Conservation (phyloP, 2,329 filamentous ascomycete genomes). For the Raffaelea arxii region DNA sequence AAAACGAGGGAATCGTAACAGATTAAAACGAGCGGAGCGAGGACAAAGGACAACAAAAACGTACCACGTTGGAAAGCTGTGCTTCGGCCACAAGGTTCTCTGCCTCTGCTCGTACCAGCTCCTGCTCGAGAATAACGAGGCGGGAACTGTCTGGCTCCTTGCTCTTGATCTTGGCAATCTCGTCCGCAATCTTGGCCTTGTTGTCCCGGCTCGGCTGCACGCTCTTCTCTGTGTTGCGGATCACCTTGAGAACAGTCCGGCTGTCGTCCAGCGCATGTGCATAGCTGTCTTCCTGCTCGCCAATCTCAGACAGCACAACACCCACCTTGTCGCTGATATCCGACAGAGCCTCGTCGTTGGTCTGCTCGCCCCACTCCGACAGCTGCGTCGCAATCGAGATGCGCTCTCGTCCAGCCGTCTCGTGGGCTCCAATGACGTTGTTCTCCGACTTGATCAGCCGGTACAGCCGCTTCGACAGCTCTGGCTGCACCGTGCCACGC, state of each 20-base stretch:
- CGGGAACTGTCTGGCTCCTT: constrained; percentile 82
- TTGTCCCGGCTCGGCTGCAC: constrained; percentile 87
- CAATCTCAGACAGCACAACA: constrained; percentile 83
- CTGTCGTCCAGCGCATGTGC: constrained; percentile 82
- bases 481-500: constrained; percentile 74
- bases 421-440: constrained; percentile 74
- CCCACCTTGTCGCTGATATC: constrained; percentile 95
- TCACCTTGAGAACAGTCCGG: constrained; percentile 73
- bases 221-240: constrained; percentile 89
- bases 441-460: constrained; percentile 94
- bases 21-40: neutral
- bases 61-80: constrained; percentile 85
- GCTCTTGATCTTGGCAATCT: constrained; percentile 83
- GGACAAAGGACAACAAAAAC: constrained; percentile 26
- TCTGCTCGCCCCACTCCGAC: constrained; percentile 93
- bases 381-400: constrained; percentile 79
- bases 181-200: constrained; percentile 80
- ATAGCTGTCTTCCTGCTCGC: constrained; percentile 85
- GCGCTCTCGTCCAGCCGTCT: constrained; percentile 76
- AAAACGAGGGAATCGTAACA: neutral
- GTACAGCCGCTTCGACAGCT: constrained; percentile 81
- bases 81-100: constrained; percentile 95
- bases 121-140: constrained; percentile 82
- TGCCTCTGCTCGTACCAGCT: constrained; percentile 89
- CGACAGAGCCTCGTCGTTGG: constrained; percentile 73